Evolutionary conservation across 768 basidiomycete genomes (phyloP).

Genomic region (Lactarius sanguifluus): DNA sequence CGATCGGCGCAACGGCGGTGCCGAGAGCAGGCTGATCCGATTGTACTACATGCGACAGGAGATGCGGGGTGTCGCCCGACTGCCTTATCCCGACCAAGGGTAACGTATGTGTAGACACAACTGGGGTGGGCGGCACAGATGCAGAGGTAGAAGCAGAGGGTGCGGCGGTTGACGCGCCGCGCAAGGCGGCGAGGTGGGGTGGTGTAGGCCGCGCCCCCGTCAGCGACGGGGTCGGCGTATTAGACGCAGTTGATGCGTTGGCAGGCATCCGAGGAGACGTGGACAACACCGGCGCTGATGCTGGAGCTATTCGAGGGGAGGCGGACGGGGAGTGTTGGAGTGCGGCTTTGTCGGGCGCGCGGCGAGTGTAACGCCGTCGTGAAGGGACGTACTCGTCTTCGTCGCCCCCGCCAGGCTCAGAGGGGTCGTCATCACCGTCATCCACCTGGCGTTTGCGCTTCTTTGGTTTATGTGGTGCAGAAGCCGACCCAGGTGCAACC

Average conservation of each 20-base stretch:
- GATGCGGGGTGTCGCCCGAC: not conserved
- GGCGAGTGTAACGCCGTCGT: not conserved
- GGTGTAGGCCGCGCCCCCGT: not conserved
- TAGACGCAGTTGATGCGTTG: not conserved
- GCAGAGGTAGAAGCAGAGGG: not conserved
- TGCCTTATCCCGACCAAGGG: not conserved
- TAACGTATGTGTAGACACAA: not conserved
- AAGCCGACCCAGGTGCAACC: not conserved
- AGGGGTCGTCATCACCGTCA: not conserved
- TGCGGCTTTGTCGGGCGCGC: conserved; percentile 5
- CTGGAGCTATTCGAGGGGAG: not conserved
- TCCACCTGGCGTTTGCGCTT: conserved; percentile 16
- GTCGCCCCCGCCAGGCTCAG: not conserved
- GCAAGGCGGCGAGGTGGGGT: conserved; percentile 8
- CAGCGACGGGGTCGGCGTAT: conserved; percentile 19
- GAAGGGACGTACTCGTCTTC: conserved; percentile 10
- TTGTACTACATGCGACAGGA: not conserved
- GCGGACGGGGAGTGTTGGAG: not conserved
- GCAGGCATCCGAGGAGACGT: not conserved
- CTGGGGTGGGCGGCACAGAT: not conserved
- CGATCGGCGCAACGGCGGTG: conserved; percentile 11
- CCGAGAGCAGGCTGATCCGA: conserved; percentile 1
- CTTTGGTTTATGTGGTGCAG: not conserved
- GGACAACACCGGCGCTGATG: not conserved
- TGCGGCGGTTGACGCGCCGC: not conserved